A percentile compares a stretch with the other conserved stretches of the same genome.
These are phyloP conservation scores for Floccularia luteovirens DNA, from an alignment of 768 basidiomycete species.

Conservation along the genomic window DNA sequence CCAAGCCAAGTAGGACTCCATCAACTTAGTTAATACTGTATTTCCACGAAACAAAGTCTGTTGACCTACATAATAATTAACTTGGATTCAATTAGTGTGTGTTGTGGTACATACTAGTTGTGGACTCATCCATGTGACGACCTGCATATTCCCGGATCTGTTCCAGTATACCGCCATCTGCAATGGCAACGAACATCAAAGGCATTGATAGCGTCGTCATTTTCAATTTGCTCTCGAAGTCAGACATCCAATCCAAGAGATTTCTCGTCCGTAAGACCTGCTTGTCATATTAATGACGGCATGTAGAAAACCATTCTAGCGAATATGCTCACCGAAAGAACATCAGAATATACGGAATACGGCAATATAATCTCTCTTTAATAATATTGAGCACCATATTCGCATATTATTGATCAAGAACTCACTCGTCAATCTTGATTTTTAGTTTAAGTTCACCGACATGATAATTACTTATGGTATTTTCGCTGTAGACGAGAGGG, in stretches of 20 bases:
- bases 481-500: constrained; percentile 52
- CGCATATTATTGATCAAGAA: constrained; percentile 6
- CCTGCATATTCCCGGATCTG: constrained; percentile 65
- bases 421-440: constrained; percentile 69
- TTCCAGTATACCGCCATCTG: constrained; percentile 54
- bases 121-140: constrained; percentile 63
- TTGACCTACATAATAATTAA: constrained; percentile 41
- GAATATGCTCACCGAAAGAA: constrained; percentile 43
- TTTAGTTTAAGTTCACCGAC: constrained; percentile 73
- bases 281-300: not conserved
- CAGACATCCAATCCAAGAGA: constrained; percentile 67
- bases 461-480: constrained; percentile 43
- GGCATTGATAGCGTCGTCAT: constrained; percentile 55
- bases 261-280: constrained; percentile 35
- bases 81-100: constrained; percentile 3
- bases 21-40: constrained; percentile 60
- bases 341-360: constrained; percentile 46
- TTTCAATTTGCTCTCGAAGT: constrained; percentile 60
- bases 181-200: constrained; percentile 62
- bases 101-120: constrained; percentile 41
- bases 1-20: constrained; percentile 76
- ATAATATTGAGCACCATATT: constrained; percentile 6
- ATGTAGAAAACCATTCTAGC: not conserved
- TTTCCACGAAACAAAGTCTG: constrained; percentile 71
- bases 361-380: constrained; percentile 76